phyloP scores from a whole-genome alignment of 345 rosid genomes.

The Ceriops zippeliana region DNA sequence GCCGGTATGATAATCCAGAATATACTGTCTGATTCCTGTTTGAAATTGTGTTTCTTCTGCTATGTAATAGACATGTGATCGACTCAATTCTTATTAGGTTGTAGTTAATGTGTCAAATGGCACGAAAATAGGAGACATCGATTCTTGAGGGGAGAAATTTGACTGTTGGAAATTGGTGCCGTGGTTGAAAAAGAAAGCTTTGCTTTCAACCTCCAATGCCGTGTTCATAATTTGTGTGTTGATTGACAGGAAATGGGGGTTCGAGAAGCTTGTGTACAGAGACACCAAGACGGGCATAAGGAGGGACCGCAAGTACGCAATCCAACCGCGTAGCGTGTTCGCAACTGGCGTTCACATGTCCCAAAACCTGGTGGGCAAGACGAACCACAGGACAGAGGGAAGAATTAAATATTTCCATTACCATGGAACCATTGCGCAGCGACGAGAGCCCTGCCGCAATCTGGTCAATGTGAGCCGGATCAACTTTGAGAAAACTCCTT shows the following conservation, averaged over 20 bases:
- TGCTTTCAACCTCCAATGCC: too few species aligned
- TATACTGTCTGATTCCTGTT: too few species aligned
- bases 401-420: slow-evolving; percentile 75
- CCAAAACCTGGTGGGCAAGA: slow-evolving; percentile 62
- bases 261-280: slow-evolving; percentile 80
- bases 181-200: too few species aligned
- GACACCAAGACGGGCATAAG: slow-evolving; percentile 73
- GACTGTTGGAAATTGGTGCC: too few species aligned
- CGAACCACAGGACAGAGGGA: slow-evolving; percentile 55
- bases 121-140: background rate
- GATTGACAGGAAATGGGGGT: slow-evolving; percentile 75
- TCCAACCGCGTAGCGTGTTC: slow-evolving; percentile 66
- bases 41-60: too few species aligned
- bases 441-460: slow-evolving; percentile 68
- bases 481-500: slow-evolving; percentile 55
- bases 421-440: slow-evolving; percentile 73
- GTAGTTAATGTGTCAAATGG: background rate
- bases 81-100: background rate
- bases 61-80: too few species aligned
- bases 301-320: slow-evolving; percentile 75
- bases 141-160: too few species aligned
- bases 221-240: background rate
- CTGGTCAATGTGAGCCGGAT: slow-evolving; percentile 43
- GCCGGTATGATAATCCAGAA: too few species aligned
- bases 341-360: slow-evolving; percentile 94